A percentile compares a stretch with the other conserved stretches of the same genome.
Conservation (phyloP, 495 filamentous ascomycete genomes). For the Penicillium angulare region DNA sequence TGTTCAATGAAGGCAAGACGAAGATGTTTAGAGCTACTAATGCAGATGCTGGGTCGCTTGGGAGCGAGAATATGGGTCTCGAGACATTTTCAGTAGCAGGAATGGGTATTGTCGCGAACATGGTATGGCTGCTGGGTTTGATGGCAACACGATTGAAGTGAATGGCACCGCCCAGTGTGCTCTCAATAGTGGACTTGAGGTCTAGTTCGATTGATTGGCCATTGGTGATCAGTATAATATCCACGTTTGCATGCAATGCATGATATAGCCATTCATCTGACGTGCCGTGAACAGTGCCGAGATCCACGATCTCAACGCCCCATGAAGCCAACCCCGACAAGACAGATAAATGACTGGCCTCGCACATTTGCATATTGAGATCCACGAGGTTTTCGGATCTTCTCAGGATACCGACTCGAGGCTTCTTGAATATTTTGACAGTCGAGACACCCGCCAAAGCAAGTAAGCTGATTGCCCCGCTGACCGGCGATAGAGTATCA, state of each 20-base stretch:
- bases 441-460: constrained; percentile 76
- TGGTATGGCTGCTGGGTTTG: constrained; percentile 98
- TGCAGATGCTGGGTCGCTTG: constrained; percentile 91
- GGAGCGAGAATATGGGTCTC: constrained; percentile 84
- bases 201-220: constrained; percentile 97
- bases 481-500: constrained; percentile 73
- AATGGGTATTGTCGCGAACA: constrained; percentile 81
- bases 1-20: constrained; percentile 82
- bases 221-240: constrained; percentile 88
- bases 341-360: constrained; percentile 86
- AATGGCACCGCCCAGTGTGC: constrained; percentile 84
- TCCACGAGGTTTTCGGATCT: constrained; percentile 94
- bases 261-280: constrained; percentile 69
- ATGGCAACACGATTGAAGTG: constrained; percentile 96
- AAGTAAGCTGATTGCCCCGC: constrained; percentile 87
- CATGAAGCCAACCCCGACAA: constrained; percentile 69
- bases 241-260: constrained; percentile 62
- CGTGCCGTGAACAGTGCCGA: constrained; percentile 82
- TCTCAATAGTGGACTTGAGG: constrained; percentile 94
- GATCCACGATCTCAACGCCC: constrained; percentile 77
- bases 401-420: constrained; percentile 84
- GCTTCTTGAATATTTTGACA: constrained; percentile 74
- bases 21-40: constrained; percentile 93
- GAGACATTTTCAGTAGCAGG: constrained; percentile 40
- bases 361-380: constrained; percentile 81